phyloP scores from a whole-genome alignment of 768 basidiomycete species.

The Tricholoma saponaceum region DNA sequence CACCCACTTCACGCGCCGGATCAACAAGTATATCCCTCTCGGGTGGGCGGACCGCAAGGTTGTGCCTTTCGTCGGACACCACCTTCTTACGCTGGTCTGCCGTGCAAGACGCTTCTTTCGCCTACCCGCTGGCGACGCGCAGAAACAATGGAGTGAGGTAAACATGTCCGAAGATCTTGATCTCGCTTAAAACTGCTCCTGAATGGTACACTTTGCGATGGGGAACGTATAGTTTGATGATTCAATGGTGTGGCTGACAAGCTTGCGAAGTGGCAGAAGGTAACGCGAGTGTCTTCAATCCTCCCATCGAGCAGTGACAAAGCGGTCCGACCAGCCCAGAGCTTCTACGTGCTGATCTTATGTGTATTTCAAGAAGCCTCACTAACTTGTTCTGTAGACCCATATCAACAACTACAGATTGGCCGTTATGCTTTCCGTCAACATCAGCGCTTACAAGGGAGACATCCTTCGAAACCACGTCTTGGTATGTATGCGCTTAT shows the following conservation, averaged over 20 bases:
- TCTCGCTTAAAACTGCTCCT: slow-evolving; percentile 67
- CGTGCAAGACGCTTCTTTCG: slow-evolving; percentile 77
- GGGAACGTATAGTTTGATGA: slow-evolving; percentile 80
- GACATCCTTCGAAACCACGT: neutral
- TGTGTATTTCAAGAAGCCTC: too few species aligned
- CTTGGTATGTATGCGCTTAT: neutral
- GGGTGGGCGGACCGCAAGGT: slow-evolving; percentile 79
- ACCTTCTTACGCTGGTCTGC: slow-evolving; percentile 88
- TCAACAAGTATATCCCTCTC: too few species aligned
- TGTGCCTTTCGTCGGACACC: slow-evolving; percentile 81
- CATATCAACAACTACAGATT: too few species aligned
- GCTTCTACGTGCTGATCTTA: too few species aligned
- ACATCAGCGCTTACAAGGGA: neutral
- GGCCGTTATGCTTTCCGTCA: neutral
- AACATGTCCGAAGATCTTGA: slow-evolving; percentile 85
- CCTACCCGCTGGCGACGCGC: slow-evolving; percentile 57
- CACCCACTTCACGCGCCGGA: slow-evolving; percentile 82
- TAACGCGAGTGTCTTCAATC: slow-evolving; percentile 83
- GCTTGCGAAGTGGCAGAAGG: slow-evolving; percentile 87
- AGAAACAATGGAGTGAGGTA: slow-evolving; percentile 70
- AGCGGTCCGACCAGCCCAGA: slow-evolving; percentile 76
- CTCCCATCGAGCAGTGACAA: slow-evolving; percentile 70
- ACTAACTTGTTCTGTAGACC: too few species aligned
- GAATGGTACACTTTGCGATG: slow-evolving; percentile 68
- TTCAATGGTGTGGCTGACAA: slow-evolving; percentile 95